Conservation (phyloP, 164 flowering plant species). For the Taxillus chinensis region DNA sequence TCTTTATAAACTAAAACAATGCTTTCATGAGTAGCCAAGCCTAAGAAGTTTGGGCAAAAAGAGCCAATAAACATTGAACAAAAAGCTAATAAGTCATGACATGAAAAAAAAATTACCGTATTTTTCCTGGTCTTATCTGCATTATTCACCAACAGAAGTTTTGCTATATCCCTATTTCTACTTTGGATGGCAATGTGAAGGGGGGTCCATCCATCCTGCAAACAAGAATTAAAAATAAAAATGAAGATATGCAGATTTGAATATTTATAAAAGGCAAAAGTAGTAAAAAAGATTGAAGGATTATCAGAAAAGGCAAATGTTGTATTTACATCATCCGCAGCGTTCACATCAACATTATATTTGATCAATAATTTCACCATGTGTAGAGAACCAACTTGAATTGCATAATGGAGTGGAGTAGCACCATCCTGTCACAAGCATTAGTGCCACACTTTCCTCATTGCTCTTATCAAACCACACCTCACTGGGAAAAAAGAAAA, state of each 20-base stretch:
- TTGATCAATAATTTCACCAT: slow-evolving; percentile 81
- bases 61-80: too few relatives aligned
- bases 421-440: slow-evolving; percentile 61
- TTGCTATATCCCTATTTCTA: slow-evolving; percentile 73
- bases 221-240: background rate
- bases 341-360: slow-evolving; percentile 72
- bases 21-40: too few relatives aligned
- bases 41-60: too few relatives aligned
- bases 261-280: background rate
- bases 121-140: slow-evolving; percentile 75
- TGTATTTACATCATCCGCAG: slow-evolving; percentile 62
- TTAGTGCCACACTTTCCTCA: background rate
- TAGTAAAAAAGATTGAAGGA: background rate
- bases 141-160: slow-evolving; percentile 73
- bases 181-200: slow-evolving; percentile 81
- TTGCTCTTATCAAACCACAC: background rate
- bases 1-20: too few relatives aligned
- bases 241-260: background rate
- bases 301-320: background rate
- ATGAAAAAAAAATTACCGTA: slow-evolving; percentile 32
- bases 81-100: too few relatives aligned
- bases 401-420: slow-evolving; percentile 91
- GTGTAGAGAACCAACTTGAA: slow-evolving; percentile 89
- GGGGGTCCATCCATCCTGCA: slow-evolving; percentile 98
- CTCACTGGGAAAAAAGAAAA: background rate